phyloP scores from a whole-genome alignment of 768 basidiomycete genomes.

The Leccinum disarticulatum region DNA sequence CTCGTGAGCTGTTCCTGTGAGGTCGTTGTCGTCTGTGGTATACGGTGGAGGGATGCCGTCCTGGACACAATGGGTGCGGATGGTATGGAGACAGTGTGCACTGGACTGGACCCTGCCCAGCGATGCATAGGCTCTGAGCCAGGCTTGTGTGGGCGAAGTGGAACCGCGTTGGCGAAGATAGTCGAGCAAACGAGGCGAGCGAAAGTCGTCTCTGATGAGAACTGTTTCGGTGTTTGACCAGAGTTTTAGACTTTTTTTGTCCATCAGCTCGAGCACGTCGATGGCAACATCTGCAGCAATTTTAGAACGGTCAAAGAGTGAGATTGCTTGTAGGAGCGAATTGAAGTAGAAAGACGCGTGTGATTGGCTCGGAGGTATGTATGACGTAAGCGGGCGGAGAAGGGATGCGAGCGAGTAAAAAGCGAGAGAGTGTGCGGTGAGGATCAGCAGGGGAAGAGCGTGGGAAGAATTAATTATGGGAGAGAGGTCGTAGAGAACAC shows the following conservation, averaged over 20 bases:
- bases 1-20: slow-evolving; percentile 29
- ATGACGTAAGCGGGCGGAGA: slow-evolving; percentile 44
- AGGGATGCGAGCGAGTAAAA: slow-evolving; percentile 48
- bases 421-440: slow-evolving; percentile 46
- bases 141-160: not conserved
- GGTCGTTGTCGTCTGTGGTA: slow-evolving; percentile 8
- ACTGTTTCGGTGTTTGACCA: slow-evolving; percentile 41
- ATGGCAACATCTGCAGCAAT: slow-evolving; percentile 42
- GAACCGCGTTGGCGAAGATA: slow-evolving; percentile 34
- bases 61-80: slow-evolving; percentile 33
- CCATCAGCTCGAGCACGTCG: slow-evolving; percentile 47
- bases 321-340: slow-evolving; percentile 51
- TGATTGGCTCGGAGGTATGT: slow-evolving; percentile 30
- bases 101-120: slow-evolving; percentile 39
- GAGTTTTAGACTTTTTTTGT: slow-evolving; percentile 36
- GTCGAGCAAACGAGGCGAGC: slow-evolving; percentile 50
- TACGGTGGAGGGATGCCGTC: slow-evolving; percentile 23
- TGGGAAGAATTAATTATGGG: slow-evolving; percentile 11
- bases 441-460: slow-evolving; percentile 13
- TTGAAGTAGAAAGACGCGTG: slow-evolving; percentile 44
- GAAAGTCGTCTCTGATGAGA: slow-evolving; percentile 50
- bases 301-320: slow-evolving; percentile 41
- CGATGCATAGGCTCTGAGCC: slow-evolving; percentile 23
- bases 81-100: slow-evolving; percentile 38
- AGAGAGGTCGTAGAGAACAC: slow-evolving; percentile 45